These are phyloP conservation scores for Melaleuca quinquenervia DNA, from an alignment of 345 rosid genomes.

Conservation along the genomic window DNA sequence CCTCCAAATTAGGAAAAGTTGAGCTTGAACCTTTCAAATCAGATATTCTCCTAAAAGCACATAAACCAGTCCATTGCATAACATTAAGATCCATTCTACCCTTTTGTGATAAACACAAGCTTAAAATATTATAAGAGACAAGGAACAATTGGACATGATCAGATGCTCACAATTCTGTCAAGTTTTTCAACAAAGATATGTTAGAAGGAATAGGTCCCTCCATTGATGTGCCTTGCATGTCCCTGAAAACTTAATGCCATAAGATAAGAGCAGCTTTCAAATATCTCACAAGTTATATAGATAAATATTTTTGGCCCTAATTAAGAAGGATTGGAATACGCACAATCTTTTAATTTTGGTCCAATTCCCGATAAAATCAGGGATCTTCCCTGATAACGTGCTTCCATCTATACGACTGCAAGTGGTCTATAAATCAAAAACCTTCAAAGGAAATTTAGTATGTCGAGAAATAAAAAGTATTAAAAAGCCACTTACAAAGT, in stretches of 20 bases:
- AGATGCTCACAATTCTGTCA: slow-evolving; percentile 43
- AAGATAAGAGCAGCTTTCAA: not conserved
- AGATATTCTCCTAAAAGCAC: slow-evolving; percentile 44
- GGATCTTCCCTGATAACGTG: slow-evolving; percentile 60
- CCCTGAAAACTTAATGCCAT: slow-evolving; percentile 18
- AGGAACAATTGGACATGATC: not conserved
- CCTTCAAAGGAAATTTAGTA: not conserved
- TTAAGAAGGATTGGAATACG: slow-evolving; percentile 4
- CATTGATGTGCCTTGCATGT: slow-evolving; percentile 78
- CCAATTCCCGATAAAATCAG: slow-evolving; percentile 81
- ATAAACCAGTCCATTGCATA: not conserved
- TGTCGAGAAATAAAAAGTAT: not conserved
- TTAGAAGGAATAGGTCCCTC: slow-evolving; percentile 80
- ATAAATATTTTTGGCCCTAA: not conserved
- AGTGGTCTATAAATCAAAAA: not conserved
- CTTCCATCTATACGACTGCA: slow-evolving; percentile 80
- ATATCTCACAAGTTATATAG: not conserved
- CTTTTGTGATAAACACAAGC: not conserved
- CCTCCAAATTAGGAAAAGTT: slow-evolving; percentile 38
- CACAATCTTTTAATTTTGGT: slow-evolving; percentile 45
- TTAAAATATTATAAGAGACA: not conserved
- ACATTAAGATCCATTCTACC: not conserved
- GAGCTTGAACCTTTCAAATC: slow-evolving; percentile 46
- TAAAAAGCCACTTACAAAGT: slow-evolving; percentile 50
- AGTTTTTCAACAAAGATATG: slow-evolving; percentile 38